Base-by-base conservation (phyloP, 2,329 filamentous ascomycete genomes). In the Neonectria coccinea region DNA sequence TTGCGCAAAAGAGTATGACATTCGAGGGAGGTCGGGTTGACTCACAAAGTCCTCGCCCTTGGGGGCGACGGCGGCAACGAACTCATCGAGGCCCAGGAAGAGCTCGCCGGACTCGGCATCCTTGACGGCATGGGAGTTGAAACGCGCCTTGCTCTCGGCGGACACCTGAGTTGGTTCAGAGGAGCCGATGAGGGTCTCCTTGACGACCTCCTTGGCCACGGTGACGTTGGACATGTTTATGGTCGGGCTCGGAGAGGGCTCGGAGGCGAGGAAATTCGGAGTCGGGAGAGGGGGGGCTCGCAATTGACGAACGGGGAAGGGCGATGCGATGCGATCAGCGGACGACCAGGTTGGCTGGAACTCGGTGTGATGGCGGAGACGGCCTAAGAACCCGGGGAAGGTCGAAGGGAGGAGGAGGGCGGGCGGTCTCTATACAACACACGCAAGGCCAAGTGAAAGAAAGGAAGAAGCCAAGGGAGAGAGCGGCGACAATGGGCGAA, bases 1-100 rank as follows among this genome's bases (percentile, higher is more conserved):
- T 41, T 56, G 66, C 56, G 56, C 58, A 41, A 53, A 18, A 12
- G 16, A 20, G 29, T 10, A 18, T 18, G 27, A n/a, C 5, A 20
- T 64, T 58, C 48, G 25, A 53, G 29, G 31, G 33, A 53, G 51
- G 45, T 41, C 44, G 48, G 52, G 39, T 56, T 67, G 62, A 86
- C 92, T 89, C 83, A 97, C 95, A 82, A 96, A 98, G 83, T 98
- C 94, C 80, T 97, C 93, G 64, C 89, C 85, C 52, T 87, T 86
- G 5, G 96, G 96, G 72, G 93, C 94, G 82, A 99, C 89, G 29
- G 95, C 95, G 75, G 94, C 86, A 74, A 97, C 89, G 79, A 99
- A 99, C 78, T 97, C 88, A n/a, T 94, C 88, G 67, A 91, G 88
- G 50, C 87, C 89, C 88, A 99, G 92, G 76, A 87, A 93, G 61